Conservation (phyloP, 2,329 filamentous ascomycete species). For the Alternaria sp. region DNA sequence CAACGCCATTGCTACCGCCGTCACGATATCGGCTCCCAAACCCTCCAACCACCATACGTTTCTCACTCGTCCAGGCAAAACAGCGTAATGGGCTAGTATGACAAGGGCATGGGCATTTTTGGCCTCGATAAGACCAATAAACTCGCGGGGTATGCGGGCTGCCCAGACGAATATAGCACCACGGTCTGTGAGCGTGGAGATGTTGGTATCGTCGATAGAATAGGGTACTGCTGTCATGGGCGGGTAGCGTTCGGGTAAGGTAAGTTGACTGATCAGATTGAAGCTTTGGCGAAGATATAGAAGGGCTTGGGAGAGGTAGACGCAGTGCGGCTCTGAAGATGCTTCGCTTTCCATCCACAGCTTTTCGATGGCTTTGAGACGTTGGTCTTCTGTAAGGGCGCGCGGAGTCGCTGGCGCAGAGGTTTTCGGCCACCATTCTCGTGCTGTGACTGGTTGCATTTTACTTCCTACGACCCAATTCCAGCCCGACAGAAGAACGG, state of each 20-base stretch:
- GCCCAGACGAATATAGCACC: slow-evolving; percentile 49
- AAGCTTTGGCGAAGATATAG: slow-evolving; percentile 40
- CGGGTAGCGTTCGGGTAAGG: slow-evolving; percentile 33
- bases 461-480: slow-evolving; percentile 40
- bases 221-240: slow-evolving; percentile 42
- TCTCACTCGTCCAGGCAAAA: slow-evolving; percentile 45
- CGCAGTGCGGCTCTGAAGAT: slow-evolving; percentile 19
- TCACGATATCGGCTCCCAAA: slow-evolving; percentile 43
- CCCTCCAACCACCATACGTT: slow-evolving; percentile 51
- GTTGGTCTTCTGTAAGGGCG: slow-evolving; percentile 41
- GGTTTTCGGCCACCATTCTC: slow-evolving; percentile 47
- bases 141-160: slow-evolving; percentile 37
- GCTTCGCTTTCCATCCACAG: slow-evolving; percentile 37
- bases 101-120: slow-evolving; percentile 47
- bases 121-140: slow-evolving; percentile 40
- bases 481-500: slow-evolving; percentile 45
- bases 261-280: slow-evolving; percentile 44
- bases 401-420: slow-evolving; percentile 31
- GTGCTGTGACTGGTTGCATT: slow-evolving; percentile 37
- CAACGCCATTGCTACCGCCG: slow-evolving; percentile 44
- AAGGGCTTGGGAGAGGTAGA: slow-evolving; percentile 37
- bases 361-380: slow-evolving; percentile 33
- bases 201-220: slow-evolving; percentile 37
- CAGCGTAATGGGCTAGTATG: slow-evolving; percentile 51
- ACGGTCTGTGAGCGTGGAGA: slow-evolving; percentile 42